A percentile compares a stretch with the other conserved stretches of the same genome.
Conservation (phyloP, 176 grass and related monocot genomes). For the Thalia dealbata region DNA sequence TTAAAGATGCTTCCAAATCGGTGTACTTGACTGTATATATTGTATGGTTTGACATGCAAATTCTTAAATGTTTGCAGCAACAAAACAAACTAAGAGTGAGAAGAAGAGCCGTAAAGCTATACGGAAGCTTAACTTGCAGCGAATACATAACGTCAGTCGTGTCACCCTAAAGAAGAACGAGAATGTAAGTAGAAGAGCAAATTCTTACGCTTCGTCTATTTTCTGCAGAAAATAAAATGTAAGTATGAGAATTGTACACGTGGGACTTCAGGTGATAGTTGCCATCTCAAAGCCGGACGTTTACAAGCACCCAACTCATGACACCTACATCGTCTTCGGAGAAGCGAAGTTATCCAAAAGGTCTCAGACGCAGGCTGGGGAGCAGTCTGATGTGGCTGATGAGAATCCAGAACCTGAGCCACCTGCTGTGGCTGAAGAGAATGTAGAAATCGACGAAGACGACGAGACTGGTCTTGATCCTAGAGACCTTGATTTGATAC, state of each 20-base stretch:
- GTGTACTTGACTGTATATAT: too few relatives aligned
- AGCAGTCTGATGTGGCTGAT: slow-evolving; percentile 1
- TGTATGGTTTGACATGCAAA: not conserved
- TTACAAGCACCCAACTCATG: slow-evolving; percentile 1
- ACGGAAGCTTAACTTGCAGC: slow-evolving; percentile 7
- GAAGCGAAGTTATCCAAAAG: not conserved
- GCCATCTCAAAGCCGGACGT: slow-evolving; percentile 6
- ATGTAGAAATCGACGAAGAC: not conserved
- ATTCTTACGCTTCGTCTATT: not conserved
- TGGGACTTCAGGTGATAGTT: not conserved
- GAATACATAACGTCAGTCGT: slow-evolving; percentile 2
- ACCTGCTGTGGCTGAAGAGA: not conserved
- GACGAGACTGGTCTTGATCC: slow-evolving; percentile 1
- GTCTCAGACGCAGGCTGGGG: not conserved
- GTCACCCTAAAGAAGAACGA: slow-evolving; percentile 10
- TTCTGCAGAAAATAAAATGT: not conserved
- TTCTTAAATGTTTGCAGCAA: not conserved
- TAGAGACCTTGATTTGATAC: slow-evolving; percentile 1
- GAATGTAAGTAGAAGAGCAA: not conserved
- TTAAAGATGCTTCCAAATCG: too few relatives aligned
- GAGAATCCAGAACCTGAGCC: not conserved
- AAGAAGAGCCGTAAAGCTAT: slow-evolving; percentile 5
- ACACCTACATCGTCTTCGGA: slow-evolving; percentile 3
- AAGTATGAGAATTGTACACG: not conserved
- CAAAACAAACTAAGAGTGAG: slow-evolving; percentile 7